Evolutionary conservation across 2,329 filamentous ascomycete genomes (phyloP), one percentile per base, ranked within the genome.

Genomic region (Coniella lustricola): DNA sequence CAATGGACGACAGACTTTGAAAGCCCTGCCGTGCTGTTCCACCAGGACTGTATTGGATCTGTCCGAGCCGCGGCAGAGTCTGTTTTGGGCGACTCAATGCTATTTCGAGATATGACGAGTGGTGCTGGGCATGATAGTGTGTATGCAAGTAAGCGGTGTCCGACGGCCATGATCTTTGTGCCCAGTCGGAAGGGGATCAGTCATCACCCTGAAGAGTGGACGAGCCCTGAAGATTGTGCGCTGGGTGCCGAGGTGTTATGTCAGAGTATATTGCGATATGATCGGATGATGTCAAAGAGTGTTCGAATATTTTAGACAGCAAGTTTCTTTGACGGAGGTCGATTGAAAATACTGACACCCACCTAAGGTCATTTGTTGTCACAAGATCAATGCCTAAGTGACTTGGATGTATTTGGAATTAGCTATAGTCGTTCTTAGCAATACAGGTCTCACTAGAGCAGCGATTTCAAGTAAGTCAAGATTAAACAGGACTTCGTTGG

Each of bases 151-250:
- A 72, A 74, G 54, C 67, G 69, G 33, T 78, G 76, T 38, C 81
- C 81, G 14, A 82, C 80, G 2, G 75, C 76, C 37, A 84, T 85
- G 81, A 79, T 84, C 22, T 85, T 85, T 56, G 76, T 83, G 16
- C 79, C 80, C 4, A 83, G 78, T 54, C 74, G 70, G 58, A 75
- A 81, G 56, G 81, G 81, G 1, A 65, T 84, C 17, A 82, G 77
- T 56, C 81, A 84, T 59, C 76, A 83, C 56, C 81, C 81, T 2
- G 70, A 75, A 38, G 81, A 84, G 58, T 84, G 79, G 57, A 77
- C 76, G 33, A 75, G 72, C 36, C 70, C 73, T 0, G 77, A 81
- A 40, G 78, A 84, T 58, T 84, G 78, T 57, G 70, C 72, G 3
- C 69, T 73, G 38, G 77, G 78, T 10, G 73, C 77, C 38, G 65